A percentile compares a stretch with the other conserved stretches of the same genome.
Conservation (phyloP, 805 yeast genomes). For the Yarrowia porcina region DNA sequence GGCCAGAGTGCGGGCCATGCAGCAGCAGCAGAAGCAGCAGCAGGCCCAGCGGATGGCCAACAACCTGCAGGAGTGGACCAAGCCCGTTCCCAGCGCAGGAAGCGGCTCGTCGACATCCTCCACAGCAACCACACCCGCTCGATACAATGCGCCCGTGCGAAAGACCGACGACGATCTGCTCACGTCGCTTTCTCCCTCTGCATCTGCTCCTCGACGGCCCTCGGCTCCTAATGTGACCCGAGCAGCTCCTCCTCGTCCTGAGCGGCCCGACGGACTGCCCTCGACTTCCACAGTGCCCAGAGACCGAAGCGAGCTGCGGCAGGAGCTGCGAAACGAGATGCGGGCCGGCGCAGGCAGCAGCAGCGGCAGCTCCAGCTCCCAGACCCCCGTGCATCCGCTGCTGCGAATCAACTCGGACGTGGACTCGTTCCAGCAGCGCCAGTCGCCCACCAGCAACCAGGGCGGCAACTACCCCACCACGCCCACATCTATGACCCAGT, state of each 20-base stretch:
- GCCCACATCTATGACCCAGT: slow-evolving; percentile 15
- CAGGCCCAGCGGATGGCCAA: slow-evolving; percentile 10
- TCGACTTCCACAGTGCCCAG: neutral
- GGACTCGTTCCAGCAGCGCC: neutral
- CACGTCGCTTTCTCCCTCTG: neutral
- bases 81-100: neutral
- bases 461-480: slow-evolving; percentile 3
- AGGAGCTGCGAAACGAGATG: slow-evolving; percentile 15
- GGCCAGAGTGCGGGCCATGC: slow-evolving; percentile 3
- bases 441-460: neutral
- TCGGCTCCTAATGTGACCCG: neutral
- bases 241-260: slow-evolving; percentile 12
- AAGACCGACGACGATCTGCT: slow-evolving; percentile 3
- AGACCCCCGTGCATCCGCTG: slow-evolving; percentile 2
- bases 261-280: slow-evolving; percentile 17
- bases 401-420: slow-evolving; percentile 12
- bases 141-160: neutral
- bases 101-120: neutral
- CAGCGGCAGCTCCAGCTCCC: neutral
- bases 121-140: neutral
- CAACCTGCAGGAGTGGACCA: slow-evolving; percentile 26
- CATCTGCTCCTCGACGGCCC: neutral
- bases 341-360: neutral
- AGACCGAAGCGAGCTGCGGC: neutral
- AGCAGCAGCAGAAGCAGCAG: slow-evolving; percentile 15